Evolutionary conservation across 1,139 yeast species (phyloP), one percentile per base, ranked within the genome.

Genomic region (Kodamaea suecica): DNA sequence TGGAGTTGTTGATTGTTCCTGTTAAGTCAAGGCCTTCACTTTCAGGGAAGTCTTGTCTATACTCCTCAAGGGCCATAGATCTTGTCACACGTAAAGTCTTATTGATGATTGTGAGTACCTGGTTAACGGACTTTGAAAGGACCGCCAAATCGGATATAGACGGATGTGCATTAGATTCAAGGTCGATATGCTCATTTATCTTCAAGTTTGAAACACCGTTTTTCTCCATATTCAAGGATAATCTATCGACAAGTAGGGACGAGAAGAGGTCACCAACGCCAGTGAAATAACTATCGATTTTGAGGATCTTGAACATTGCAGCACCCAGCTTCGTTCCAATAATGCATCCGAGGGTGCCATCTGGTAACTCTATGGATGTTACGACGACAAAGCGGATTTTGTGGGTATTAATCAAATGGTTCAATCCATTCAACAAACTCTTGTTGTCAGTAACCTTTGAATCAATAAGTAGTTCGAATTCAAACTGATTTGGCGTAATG

Each of bases 251-350:
- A 26, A 88, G 57, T 30, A 90, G 55, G 0, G 95, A 95, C 0
- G 95, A 77, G 54, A 92, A 87, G 29, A 92, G 63, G 50, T 92
- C 98, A 2, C 98, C 98, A 4, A 92, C 88, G 0, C 98, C 97
- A 2, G 94, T 84, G 56, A 90, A 90, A 44, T 82, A 81, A 2
- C 90, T 81, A 31, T 80, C 70, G 35, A 86, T 73, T 29, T 67
- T 59, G 4, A 81, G 78, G 12, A 80, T 66, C 20, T 31, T 57
- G 57, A 74, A 72, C 55, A 55, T 34, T n/a, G 36, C 28, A n/a
- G 35, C 13, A 13, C 43, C 41, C 10, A 19, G 34, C 31, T 41
- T 31, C 36, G 45, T 33, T 17, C 36, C 45, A 2, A 38, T 35
- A 0, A 38, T 38, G 30, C 42, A 41, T 7, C 29, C 36, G 4